phyloP scores from a whole-genome alignment of 768 basidiomycete species.

The Pleurotus ostreatus region DNA sequence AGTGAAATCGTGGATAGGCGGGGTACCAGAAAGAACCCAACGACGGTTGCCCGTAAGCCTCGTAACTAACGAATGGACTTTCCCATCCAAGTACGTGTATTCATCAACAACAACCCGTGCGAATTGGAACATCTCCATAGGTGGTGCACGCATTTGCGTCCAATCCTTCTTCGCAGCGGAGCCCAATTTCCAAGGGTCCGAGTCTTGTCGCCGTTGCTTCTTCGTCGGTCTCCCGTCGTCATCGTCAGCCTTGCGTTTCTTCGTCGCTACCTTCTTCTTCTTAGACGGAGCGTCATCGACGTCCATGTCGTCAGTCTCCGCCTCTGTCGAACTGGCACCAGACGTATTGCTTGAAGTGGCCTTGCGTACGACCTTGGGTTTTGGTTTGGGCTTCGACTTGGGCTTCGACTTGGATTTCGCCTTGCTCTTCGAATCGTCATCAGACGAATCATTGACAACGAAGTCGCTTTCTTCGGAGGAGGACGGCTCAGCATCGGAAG shows the following conservation, averaged over 20 bases:
- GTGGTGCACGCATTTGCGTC: slow-evolving; percentile 76
- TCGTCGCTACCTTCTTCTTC: slow-evolving; percentile 33
- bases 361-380: slow-evolving; percentile 6
- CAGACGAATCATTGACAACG: slow-evolving; percentile 25
- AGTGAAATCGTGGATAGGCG: slow-evolving; percentile 87
- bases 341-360: slow-evolving; percentile 17
- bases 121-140: slow-evolving; percentile 91
- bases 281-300: slow-evolving; percentile 41
- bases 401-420: slow-evolving; percentile 25
- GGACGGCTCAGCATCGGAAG: slow-evolving; percentile 28
- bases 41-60: slow-evolving; percentile 71
- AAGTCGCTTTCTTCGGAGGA: slow-evolving; percentile 24
- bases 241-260: slow-evolving; percentile 31
- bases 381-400: slow-evolving; percentile 18
- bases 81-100: slow-evolving; percentile 87
- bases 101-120: slow-evolving; percentile 89
- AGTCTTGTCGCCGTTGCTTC: slow-evolving; percentile 52
- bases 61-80: slow-evolving; percentile 74
- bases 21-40: slow-evolving; percentile 97
- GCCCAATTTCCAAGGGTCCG: slow-evolving; percentile 76
- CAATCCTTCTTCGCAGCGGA: slow-evolving; percentile 67
- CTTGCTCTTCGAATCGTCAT: slow-evolving; percentile 29
- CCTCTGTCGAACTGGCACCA: slow-evolving; percentile 24
- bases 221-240: slow-evolving; percentile 41
- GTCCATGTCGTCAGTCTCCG: slow-evolving; percentile 40